Evolutionary conservation across 768 basidiomycete species (phyloP), one percentile per base, ranked within the genome.

Genomic region (Hericium coralloides): DNA sequence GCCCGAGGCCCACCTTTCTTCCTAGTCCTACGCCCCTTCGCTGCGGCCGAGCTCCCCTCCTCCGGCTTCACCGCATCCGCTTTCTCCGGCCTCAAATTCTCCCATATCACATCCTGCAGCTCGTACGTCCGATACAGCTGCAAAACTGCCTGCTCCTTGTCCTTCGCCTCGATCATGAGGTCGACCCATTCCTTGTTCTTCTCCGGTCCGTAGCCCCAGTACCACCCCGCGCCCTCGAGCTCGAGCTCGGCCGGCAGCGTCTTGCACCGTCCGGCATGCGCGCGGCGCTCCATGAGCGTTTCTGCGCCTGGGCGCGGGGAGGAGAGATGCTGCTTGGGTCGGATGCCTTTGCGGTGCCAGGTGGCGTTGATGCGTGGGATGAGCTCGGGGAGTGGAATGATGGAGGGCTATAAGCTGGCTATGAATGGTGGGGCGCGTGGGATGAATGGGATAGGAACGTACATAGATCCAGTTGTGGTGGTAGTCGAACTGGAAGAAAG

Each of bases 161-260:
- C 90, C 68, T 93, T 92, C 2, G 91, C 91, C 70, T 95, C 92
- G 58, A 94, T 92, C 92, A 95, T 93, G 61, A 95, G 65, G 72
- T 95, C 92, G 65, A 77, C 60, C 56, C 64, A 41, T 37, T 57
- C 58, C n/a, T 39, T 48, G 20, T 54, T 47, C 12, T 18, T 20
- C 3, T 22, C 2, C 10, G 49, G 8, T 8, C 49, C 49, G 10
- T 9, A 9, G 26, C 23, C 49, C 23, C 22, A 36, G 49, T 57
- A 52, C 60, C 57, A 60, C 31, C 55, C 55, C 17, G 56, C 56
- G 38, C 59, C 55, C 38, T 65, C 61, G 56, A 31, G 59, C 79
- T 81, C 85, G 73, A 88, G 83, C 58, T 86, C 85, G 60, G 81
- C 79, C 0, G 85, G 85, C 26, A 95, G 72, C 26, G 64, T 69